Conservation (phyloP, 139 green algal genomes). For the Chlamydomonas eustigma region DNA sequence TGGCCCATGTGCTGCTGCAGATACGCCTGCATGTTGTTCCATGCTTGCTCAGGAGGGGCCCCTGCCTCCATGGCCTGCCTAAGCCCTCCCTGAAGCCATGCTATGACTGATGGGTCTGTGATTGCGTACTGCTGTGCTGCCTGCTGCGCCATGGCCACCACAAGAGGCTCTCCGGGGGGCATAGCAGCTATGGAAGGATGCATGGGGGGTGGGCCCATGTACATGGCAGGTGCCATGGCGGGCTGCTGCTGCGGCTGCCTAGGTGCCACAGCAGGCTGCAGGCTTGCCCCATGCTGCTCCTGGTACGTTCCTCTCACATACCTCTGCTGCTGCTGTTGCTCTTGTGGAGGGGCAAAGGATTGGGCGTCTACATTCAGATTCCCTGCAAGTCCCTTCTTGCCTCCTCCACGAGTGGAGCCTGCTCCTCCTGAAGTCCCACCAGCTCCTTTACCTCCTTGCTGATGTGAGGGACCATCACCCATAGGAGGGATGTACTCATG, state of each 20-base stretch:
- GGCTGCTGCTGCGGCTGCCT: neutral
- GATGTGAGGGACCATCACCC: too few relatives aligned
- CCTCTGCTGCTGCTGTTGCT: conserved; percentile 10
- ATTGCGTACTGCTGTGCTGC: conserved; percentile 8
- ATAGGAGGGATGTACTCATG: conserved; percentile 3
- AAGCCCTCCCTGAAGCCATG: conserved; percentile 14
- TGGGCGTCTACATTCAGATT: neutral
- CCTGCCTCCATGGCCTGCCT: conserved; percentile 6
- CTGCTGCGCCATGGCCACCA: conserved; percentile 14
- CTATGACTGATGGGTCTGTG: conserved; percentile 4
- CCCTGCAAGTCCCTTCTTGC: neutral
- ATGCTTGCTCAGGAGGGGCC: conserved; percentile 2
- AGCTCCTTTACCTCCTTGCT: too few relatives aligned
- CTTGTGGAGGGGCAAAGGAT: neutral
- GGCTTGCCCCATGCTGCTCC: conserved; percentile 6
- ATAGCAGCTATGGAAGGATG: neutral
- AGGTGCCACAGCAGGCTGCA: neutral
- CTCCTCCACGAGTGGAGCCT: neutral
- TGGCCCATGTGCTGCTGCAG: conserved; percentile 8
- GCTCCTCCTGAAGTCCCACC: too few relatives aligned
- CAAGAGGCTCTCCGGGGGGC: neutral
- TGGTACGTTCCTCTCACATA: neutral
- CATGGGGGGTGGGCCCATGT: neutral
- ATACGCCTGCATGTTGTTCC: conserved; percentile 11
- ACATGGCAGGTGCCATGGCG: neutral